phyloP scores from a whole-genome alignment of 768 basidiomycete genomes.

The Cyclocybe aegerita region DNA sequence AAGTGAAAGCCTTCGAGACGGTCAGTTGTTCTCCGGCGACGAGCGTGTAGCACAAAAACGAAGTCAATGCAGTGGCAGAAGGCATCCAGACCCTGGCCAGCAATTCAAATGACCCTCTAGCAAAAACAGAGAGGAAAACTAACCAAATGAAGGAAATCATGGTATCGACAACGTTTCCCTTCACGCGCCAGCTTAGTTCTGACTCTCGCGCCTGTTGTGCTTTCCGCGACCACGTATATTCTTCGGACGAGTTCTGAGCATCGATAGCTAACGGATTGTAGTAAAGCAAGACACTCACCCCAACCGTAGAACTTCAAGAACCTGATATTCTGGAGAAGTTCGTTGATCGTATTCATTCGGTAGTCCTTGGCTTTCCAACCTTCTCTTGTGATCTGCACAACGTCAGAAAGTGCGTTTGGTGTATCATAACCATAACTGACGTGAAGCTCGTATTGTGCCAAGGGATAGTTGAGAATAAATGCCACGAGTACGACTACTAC shows the following conservation, averaged over 20 bases:
- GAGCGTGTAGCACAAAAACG: constrained; percentile 68
- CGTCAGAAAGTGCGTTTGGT: neutral
- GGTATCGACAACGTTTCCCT: constrained; percentile 59
- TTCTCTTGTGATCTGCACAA: constrained; percentile 48
- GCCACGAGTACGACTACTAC: constrained; percentile 63
- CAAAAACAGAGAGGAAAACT: constrained; percentile 13
- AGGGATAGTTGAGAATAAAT: constrained; percentile 63
- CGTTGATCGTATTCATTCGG: constrained; percentile 72
- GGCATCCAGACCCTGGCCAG: constrained; percentile 66
- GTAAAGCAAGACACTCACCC: constrained; percentile 41
- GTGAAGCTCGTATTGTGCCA: constrained; percentile 64
- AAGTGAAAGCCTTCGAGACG: constrained; percentile 79
- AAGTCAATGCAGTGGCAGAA: constrained; percentile 60
- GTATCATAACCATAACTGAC: constrained; percentile 35
- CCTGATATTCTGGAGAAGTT: constrained; percentile 71
- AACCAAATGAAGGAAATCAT: constrained; percentile 71
- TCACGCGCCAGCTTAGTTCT: constrained; percentile 69
- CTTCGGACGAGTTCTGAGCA: constrained; percentile 27
- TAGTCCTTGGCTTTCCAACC: constrained; percentile 66
- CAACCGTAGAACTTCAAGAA: constrained; percentile 78
- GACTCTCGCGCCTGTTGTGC: constrained; percentile 52
- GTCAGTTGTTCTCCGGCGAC: constrained; percentile 66
- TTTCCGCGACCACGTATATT: constrained; percentile 59
- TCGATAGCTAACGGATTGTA: neutral
- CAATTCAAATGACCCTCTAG: neutral